These are phyloP conservation scores for Phytophthora sansomeana DNA, from an alignment of 352 stramenopile genomes.

Conservation along the genomic window DNA sequence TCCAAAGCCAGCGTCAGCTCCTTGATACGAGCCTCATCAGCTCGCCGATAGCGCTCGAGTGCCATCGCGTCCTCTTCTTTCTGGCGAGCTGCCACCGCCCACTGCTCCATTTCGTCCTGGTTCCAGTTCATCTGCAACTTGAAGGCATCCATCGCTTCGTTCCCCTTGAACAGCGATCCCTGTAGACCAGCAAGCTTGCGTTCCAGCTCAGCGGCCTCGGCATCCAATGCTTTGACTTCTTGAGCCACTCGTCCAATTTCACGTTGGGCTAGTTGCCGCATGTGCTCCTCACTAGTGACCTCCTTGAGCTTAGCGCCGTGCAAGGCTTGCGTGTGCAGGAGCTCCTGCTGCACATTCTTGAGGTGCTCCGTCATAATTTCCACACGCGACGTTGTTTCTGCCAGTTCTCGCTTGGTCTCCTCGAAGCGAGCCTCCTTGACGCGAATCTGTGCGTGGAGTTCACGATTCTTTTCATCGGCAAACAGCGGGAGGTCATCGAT, in stretches of 20 bases:
- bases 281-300: constrained; percentile 94
- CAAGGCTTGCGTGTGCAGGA: constrained; percentile 94
- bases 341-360: constrained; percentile 96
- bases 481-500: constrained; percentile 92
- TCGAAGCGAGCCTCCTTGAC: constrained; percentile 78
- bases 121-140: constrained; percentile 99
- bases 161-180: constrained; percentile 92
- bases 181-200: constrained; percentile 91
- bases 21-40: constrained; percentile 96
- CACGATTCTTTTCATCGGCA: constrained; percentile 89
- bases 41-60: constrained; percentile 93
- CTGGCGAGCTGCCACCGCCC: constrained; percentile 94
- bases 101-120: constrained; percentile 98
- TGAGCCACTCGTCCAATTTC: constrained; percentile 89
- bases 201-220: constrained; percentile 79
- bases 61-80: constrained; percentile 96
- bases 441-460: constrained; percentile 82
- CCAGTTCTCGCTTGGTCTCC: constrained; percentile 68
- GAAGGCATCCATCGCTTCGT: constrained; percentile 96
- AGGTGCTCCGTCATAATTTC: constrained; percentile 96
- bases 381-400: constrained; percentile 90
- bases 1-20: constrained; percentile 94
- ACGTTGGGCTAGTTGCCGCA: constrained; percentile 90
- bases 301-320: constrained; percentile 94
- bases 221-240: constrained; percentile 77